Base-by-base conservation (phyloP, 352 stramenopile species). In the Pythium scleroteichum region DNA sequence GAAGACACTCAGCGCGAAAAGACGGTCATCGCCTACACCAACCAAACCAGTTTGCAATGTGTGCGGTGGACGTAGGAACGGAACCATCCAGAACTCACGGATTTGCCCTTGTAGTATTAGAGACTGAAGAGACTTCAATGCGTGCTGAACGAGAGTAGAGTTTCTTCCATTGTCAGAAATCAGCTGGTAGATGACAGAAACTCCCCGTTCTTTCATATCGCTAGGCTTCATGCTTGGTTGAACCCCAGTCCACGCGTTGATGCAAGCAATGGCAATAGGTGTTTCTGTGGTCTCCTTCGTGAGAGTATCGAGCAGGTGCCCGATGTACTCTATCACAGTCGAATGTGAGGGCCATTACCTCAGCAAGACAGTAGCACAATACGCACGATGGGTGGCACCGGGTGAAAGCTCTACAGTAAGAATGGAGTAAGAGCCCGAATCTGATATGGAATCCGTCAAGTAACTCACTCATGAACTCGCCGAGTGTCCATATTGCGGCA, bases 391-490 rank as follows among this genome's bases (percentile, higher is more conserved):
- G 4, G 64, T 46, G 5, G 60, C 51, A 20, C 13, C 39, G 39
- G 39, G 46, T 9, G 64, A 71, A 13, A 71, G 38, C 20, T 71
- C 64, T 71, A 13, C 2, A 45, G 3, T 9, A 42, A 20, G 7
- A 16, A 59, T 19, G 12, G 32, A 32, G n/a, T 16, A 29, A 41
- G 5, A 0, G 9, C 9, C n/a, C n/a, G n/a, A n/a, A n/a, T n/a
- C n/a, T n/a, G n/a, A n/a, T n/a, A n/a, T n/a, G n/a, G n/a, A n/a
- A n/a, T n/a, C n/a, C n/a, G n/a, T n/a, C n/a, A n/a, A n/a, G n/a
- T n/a, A n/a, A 60, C 64, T 42, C 39, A 72, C 64, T 72, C 64
- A 72, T 72, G 20, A 72, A 72, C 38, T 72, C 64, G 12, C 64
- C 58, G 17, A 72, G 48, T 16, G 64, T 67, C 58, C 53, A 67